Base-by-base conservation (phyloP, 352 stramenopile species). In the Pythium vanterpoolii region DNA sequence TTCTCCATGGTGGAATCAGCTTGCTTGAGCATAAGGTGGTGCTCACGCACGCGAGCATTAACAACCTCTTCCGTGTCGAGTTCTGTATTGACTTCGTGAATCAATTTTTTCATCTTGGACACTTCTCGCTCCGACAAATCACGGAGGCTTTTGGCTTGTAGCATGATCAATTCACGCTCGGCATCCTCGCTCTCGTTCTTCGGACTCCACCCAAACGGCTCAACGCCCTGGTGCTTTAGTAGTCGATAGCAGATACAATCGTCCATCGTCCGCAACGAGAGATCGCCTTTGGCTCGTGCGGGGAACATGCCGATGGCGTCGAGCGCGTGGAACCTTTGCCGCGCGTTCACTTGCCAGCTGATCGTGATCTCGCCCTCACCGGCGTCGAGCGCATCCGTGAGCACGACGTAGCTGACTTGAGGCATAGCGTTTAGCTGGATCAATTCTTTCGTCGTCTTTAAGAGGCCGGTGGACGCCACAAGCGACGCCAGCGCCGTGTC, bases 241-340 rank as follows among this genome's bases (percentile, higher is more conserved):
- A 82, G 56, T 9, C 77, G 71, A 27, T 82, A 87, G 53, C 77
- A 87, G 14, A 87, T 77, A 23, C 77, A 87, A 18, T 87, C 66
- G 13, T 83, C 68, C 74, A 87, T 83, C 2, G 68, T 75, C 2
- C 69, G 68, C 0, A 68, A 44, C 4, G 28, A 61, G 5, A 61
- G 33, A 34, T 80, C 75, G 2, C 70, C 73, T 0, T 69, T 36
- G 8, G 66, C 60, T 9, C 73, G 63, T 1, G 67, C 71, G 0
- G 73, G 71, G 53, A 87, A 87, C 74, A 87, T 85, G 3, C 74
- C 77, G 42, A 87, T 82, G 4, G 74, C 74, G 48, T 87, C 77
- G 3, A 78, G 64, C 9, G 71, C 74, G 47, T 87, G 74, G 55
- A 85, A 87, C 0, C 77, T 68, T 56, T 83, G 74, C 0, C 43